Evolutionary conservation across 129 eudicot species (phyloP), one percentile per base, ranked within the genome.

Genomic region (Solidago caesia): DNA sequence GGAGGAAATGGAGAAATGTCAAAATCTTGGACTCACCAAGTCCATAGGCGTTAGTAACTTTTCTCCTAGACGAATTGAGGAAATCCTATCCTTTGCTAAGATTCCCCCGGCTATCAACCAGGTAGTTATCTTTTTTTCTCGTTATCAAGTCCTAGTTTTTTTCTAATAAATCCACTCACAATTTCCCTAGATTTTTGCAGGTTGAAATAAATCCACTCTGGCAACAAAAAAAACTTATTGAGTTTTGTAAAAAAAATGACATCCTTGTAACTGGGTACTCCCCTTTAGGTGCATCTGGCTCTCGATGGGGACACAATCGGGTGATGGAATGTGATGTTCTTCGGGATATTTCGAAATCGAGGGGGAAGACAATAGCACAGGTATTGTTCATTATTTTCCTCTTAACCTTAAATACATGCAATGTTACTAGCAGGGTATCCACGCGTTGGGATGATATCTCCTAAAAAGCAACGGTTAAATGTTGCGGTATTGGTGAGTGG

Each of bases 71-170:
- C 70, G 21, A 46, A 67, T 85, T 21, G 65, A 79, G 13, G 83
- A 85, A 44, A 47, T 85, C 44, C 79, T 85, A 42, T 77, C 94
- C 9, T 67, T 83, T 6, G 88, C 88, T 46, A 81, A 76, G 74
- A 85, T 83, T 33, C 90, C 87, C 7, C 94, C 94, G 0, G 86
- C 85, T 7, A 21, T 88, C 73, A 85, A 83, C 78, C 94, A 88
- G 66, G 94, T 85, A 13, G n/a, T n/a, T n/a, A n/a, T n/a, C n/a
- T n/a, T n/a, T n/a, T 56, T 43, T 75, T 10, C 13, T 55, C 33
- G 4, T 29, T 46, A 9, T 5, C 26, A n/a, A 65, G 16, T 53
- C 71, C 6, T 39, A 11, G 33, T 46, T 7, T 62, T 49, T 73
- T 59, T 5, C 65, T 59, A 7, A 29, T 8, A 15, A 16, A 25